Base-by-base conservation (phyloP, 306 rosid species). In the Fragaria iinumae region DNA sequence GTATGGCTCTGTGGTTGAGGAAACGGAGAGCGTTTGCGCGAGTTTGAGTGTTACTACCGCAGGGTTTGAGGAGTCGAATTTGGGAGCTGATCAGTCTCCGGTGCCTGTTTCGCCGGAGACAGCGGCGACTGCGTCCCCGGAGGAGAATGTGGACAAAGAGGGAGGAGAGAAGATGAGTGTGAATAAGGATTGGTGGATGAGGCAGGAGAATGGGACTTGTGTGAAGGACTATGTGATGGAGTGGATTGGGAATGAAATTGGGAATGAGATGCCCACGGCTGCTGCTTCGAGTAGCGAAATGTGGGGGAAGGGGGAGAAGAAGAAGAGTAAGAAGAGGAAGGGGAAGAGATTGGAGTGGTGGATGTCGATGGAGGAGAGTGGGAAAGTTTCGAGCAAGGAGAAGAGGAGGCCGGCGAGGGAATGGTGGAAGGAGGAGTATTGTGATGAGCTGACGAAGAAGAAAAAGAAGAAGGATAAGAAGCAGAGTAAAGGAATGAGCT, bases 341-440 rank as follows among this genome's bases (percentile, higher is more conserved):
- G 84, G 74, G 89, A 87, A 77, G 90, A 80, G 83, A 8, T 79
- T 91, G 88, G 99, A 96, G 23, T 92, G 99, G 98, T 96, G 99
- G 99, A 79, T 84, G 64, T 75, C 93, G 1, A 91, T 96, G 97
- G 99, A 96, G 13, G 96, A 76, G 43, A 75, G 55, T 45, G 75
- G 57, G 12, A 91, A 83, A 73, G 60, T 70, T 50, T 55, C 12
- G 36, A 88, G 85, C 76, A 88, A 88, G 71, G 85, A 81, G 65
- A 89, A 87, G 90, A 87, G 89, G 86, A 93, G 84, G 77, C 89
- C 93, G 0, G 93, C 84, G 10, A 92, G 96, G 87, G 98, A 96
- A 55, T 96, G 99, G 99, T 96, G 99, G 99, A 89, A 86, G 87
- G 98, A 92, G 74, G 98, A 96, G 80, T 82, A 83, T 21, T 83